Percentiles rank a stretch among this genome's conserved stretches.
These are phyloP conservation scores for Trypanosoma congolense DNA, from an alignment of 208 protist species.

Conservation along the genomic window DNA sequence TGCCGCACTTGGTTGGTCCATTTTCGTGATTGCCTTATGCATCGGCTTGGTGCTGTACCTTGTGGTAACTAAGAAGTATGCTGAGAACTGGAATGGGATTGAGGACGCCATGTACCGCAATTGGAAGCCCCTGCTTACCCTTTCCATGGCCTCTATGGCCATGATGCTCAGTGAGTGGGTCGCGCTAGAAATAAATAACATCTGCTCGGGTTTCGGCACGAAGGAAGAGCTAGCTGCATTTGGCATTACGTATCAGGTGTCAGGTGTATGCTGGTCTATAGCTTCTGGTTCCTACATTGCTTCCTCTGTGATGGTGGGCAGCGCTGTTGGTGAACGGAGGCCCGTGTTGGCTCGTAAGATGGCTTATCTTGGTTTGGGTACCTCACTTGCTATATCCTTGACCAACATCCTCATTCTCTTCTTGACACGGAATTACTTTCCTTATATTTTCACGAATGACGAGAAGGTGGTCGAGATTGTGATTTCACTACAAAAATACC, in stretches of 20 bases:
- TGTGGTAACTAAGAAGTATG: slow-evolving; percentile 45
- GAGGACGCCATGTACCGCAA: slow-evolving; percentile 43
- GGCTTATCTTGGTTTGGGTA: slow-evolving; percentile 47
- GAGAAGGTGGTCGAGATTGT: slow-evolving; percentile 30
- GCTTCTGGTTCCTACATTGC: slow-evolving; percentile 68
- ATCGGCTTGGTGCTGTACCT: slow-evolving; percentile 45
- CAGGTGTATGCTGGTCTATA: slow-evolving; percentile 72
- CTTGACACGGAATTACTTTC: slow-evolving; percentile 45
- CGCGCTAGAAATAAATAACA: slow-evolving; percentile 64
- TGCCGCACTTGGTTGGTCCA: slow-evolving; percentile 70
- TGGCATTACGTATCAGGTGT: slow-evolving; percentile 75
- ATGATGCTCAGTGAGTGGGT: slow-evolving; percentile 87
- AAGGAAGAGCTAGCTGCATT: slow-evolving; percentile 66
- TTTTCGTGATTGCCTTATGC: slow-evolving; percentile 54
- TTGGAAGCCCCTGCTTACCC: slow-evolving; percentile 34
- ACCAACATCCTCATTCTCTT: slow-evolving; percentile 44
- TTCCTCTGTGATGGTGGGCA: slow-evolving; percentile 74
- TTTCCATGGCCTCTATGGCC: slow-evolving; percentile 81
- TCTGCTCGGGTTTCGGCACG: slow-evolving; percentile 58
- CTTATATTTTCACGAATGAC: slow-evolving; percentile 53
- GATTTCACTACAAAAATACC: slow-evolving; percentile 25
- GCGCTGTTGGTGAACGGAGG: slow-evolving; percentile 63
- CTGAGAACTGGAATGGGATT: slow-evolving; percentile 74
- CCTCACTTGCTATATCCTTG: slow-evolving; percentile 41
- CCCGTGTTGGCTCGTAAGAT: slow-evolving; percentile 63